These are phyloP conservation scores for Carex littledalei DNA, from an alignment of 176 grass and related monocot genomes.

Conservation along the genomic window DNA sequence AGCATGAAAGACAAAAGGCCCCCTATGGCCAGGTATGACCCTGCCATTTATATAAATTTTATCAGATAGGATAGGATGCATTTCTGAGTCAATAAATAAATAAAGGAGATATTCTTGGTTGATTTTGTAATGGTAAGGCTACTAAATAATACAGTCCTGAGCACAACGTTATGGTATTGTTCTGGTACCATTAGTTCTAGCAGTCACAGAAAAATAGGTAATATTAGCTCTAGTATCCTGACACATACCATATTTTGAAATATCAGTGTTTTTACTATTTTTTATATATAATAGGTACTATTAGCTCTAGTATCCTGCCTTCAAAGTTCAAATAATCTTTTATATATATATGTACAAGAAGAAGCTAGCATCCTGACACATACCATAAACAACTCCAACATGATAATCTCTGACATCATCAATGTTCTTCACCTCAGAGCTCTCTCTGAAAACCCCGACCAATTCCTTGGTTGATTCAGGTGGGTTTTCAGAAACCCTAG, in stretches of 20 bases:
- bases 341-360: neutral
- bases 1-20: conserved; percentile 88
- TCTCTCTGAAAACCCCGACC: conserved; percentile 35
- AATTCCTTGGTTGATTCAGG: conserved; percentile 77
- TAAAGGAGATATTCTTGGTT: neutral
- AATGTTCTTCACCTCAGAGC: conserved; percentile 42
- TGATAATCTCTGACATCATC: conserved; percentile 74
- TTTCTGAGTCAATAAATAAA: neutral
- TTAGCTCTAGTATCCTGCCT: neutral
- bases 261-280: too few species aligned
- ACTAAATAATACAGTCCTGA: neutral
- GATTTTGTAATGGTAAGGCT: neutral
- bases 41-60: conserved; percentile 34
- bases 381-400: conserved; percentile 85
- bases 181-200: neutral
- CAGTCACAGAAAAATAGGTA: neutral
- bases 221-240: neutral
- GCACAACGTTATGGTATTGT: neutral
- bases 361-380: conserved; percentile 5
- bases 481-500: conserved; percentile 54
- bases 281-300: neutral
- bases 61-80: neutral
- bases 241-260: conserved; percentile 45
- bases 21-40: conserved; percentile 62
- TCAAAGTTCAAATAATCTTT: too few species aligned